These are phyloP conservation scores for Populus tomentosa DNA, from an alignment of 441 rosid genomes.

Conservation along the genomic window DNA sequence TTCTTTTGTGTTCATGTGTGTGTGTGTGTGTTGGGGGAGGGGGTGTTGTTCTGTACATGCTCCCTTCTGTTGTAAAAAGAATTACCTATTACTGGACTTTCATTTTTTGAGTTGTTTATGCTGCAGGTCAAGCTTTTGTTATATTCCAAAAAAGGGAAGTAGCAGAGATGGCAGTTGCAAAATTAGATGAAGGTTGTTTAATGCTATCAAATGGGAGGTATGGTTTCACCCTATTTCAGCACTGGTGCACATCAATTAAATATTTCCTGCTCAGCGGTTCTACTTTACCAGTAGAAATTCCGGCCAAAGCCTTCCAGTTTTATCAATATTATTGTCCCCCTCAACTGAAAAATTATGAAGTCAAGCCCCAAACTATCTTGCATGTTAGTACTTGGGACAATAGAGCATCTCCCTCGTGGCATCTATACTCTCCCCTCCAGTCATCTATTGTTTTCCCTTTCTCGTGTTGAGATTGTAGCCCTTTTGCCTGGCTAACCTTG, in stretches of 20 bases:
- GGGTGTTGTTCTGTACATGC: background rate
- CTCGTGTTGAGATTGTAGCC: background rate
- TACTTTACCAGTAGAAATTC: background rate
- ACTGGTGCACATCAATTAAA: background rate
- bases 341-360: background rate
- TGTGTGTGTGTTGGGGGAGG: background rate
- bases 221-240: conserved; percentile 9
- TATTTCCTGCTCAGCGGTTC: background rate
- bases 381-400: background rate
- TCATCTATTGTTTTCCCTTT: background rate
- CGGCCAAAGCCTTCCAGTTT: background rate
- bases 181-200: conserved; percentile 62
- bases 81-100: background rate
- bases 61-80: background rate
- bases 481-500: background rate
- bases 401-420: background rate
- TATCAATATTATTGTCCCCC: background rate
- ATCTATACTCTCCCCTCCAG: background rate
- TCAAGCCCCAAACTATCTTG: background rate
- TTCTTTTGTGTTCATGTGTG: background rate
- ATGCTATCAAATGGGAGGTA: conserved; percentile 82
- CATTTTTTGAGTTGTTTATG: conserved; percentile 18
- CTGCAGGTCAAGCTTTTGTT: conserved; percentile 70
- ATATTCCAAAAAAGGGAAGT: conserved; percentile 59
- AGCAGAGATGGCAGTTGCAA: conserved; percentile 46